Percentiles rank a stretch among this genome's conserved stretches.
Conservation (phyloP, 1,139 yeast species). For the Yamadazyma sp. region DNA sequence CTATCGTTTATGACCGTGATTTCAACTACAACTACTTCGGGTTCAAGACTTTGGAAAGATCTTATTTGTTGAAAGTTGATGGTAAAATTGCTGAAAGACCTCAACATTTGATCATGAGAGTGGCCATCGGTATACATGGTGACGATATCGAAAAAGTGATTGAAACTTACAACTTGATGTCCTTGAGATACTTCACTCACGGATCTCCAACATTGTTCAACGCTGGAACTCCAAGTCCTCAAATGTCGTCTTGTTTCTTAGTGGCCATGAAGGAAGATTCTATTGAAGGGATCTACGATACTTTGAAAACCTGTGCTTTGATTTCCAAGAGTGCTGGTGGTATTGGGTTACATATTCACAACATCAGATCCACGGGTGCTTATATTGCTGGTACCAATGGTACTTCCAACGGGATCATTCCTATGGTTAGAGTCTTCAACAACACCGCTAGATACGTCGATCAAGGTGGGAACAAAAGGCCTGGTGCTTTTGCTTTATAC, state of each 20-base stretch:
- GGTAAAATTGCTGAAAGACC: constrained; percentile 88
- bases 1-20: constrained; percentile 82
- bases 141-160: constrained; percentile 65
- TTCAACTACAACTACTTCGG: constrained; percentile 83
- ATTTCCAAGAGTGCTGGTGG: constrained; percentile 93
- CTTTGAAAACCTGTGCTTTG: constrained; percentile 81
- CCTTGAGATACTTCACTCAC: constrained; percentile 79
- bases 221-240: constrained; percentile 86
- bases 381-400: constrained; percentile 90
- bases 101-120: constrained; percentile 88
- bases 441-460: constrained; percentile 92
- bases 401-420: constrained; percentile 83
- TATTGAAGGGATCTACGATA: constrained; percentile 85
- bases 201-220: constrained; percentile 89
- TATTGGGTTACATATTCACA: constrained; percentile 80
- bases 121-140: constrained; percentile 86
- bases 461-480: constrained; percentile 93
- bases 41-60: constrained; percentile 82
- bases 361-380: constrained; percentile 82
- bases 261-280: constrained; percentile 89
- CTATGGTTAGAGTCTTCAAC: constrained; percentile 88
- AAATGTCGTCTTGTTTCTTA: constrained; percentile 86
- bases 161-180: constrained; percentile 84
- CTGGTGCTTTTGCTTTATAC: constrained; percentile 89
- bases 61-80: constrained; percentile 68